Percentiles rank a stretch among this genome's conserved stretches.
Conservation (phyloP, 75 land plant species). For the Pseudotsuga menziesii region DNA sequence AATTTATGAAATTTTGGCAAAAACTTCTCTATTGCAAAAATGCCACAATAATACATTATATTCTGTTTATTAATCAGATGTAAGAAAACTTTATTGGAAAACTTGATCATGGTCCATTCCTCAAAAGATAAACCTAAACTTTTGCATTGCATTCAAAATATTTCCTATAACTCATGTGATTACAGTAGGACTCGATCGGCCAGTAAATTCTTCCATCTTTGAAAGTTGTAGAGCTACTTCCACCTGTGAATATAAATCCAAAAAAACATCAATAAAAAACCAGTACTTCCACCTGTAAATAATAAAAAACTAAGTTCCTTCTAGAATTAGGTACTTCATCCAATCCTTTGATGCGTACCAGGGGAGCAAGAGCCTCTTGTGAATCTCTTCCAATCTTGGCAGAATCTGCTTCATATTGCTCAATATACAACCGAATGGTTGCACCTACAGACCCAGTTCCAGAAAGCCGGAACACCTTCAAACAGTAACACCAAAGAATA, state of each 20-base stretch:
- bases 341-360: slow-evolving; percentile 29
- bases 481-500: not conserved
- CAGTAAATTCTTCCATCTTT: slow-evolving; percentile 96
- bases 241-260: slow-evolving; percentile 47
- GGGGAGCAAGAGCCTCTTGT: slow-evolving; percentile 90
- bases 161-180: slow-evolving; percentile 53
- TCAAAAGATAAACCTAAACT: too few relatives aligned
- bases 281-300: too few relatives aligned
- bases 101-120: too few relatives aligned
- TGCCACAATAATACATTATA: too few relatives aligned
- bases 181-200: slow-evolving; percentile 93
- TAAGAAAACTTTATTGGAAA: too few relatives aligned
- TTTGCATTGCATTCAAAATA: too few relatives aligned
- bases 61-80: too few relatives aligned
- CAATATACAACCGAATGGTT: slow-evolving; percentile 94
- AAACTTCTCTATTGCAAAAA: too few relatives aligned
- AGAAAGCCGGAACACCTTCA: slow-evolving; percentile 94
- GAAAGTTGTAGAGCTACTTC: slow-evolving; percentile 88
- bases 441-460: slow-evolving; percentile 99
- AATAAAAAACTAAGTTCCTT: not conserved
- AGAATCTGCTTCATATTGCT: slow-evolving; percentile 85
- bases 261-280: not conserved
- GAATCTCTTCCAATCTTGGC: slow-evolving; percentile 82
- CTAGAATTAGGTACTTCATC: not conserved
- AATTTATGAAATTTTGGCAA: too few relatives aligned